Percentiles rank a stretch among this genome's conserved stretches.
Conservation (phyloP, 495 filamentous ascomycete genomes). For the Oleoguttula mirabilis region DNA sequence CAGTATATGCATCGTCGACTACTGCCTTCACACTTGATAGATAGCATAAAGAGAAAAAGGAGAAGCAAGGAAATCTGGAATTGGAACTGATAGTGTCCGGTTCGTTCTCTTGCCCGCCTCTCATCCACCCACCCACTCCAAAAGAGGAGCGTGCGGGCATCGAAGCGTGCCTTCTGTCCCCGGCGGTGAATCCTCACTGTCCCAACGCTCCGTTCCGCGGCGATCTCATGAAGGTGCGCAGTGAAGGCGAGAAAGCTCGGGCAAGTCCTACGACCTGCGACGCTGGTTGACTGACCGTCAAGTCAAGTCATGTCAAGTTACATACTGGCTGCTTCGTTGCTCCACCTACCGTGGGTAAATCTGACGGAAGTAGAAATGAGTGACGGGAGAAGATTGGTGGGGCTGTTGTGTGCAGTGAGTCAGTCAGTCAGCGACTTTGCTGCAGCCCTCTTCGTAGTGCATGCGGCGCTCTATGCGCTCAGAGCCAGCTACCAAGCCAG, state of each 20-base stretch:
- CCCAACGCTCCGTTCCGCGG: slow-evolving; percentile 65
- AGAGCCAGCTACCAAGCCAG: no score
- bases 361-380: neutral
- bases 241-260: slow-evolving; percentile 41
- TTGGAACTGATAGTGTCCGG: no score
- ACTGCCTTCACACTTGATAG: no score
- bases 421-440: neutral
- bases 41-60: no score
- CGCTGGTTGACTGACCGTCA: no score
- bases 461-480: no score
- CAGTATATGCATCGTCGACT: no score
- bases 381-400: neutral
- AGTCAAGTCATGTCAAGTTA: no score
- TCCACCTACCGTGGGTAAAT: no score
- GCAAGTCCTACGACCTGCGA: slow-evolving; percentile 58
- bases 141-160: neutral
- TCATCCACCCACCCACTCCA: neutral
- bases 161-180: slow-evolving; percentile 47
- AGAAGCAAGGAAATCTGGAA: no score
- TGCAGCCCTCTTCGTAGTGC: neutral
- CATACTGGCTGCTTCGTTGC: no score
- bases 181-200: slow-evolving; percentile 45
- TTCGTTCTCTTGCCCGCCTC: slow-evolving; percentile 2
- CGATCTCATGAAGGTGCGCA: slow-evolving; percentile 32
- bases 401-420: neutral